Evolutionary conservation across 176 grass and related monocot genomes (phyloP).

Genomic region (Poa annua): DNA sequence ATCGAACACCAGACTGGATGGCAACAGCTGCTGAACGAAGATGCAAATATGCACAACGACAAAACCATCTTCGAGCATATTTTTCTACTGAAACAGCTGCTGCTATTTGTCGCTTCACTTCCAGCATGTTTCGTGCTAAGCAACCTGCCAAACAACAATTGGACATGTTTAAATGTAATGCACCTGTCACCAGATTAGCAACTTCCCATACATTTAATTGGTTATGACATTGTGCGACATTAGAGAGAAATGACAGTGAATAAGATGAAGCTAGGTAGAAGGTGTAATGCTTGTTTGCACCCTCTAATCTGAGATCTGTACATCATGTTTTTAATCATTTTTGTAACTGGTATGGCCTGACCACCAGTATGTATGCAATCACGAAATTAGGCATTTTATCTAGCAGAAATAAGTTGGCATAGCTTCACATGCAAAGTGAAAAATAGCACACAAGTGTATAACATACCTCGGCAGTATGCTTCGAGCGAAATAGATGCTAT

Average conservation of each 20-base stretch:
- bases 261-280: background rate
- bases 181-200: slow-evolving; percentile 3
- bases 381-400: background rate
- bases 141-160: slow-evolving; percentile 55
- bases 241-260: background rate
- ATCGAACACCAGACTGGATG: slow-evolving; percentile 75
- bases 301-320: background rate
- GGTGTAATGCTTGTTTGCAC: background rate
- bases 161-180: slow-evolving; percentile 6
- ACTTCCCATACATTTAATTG: background rate
- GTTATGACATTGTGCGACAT: slow-evolving; percentile 14
- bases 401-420: slow-evolving; percentile 1
- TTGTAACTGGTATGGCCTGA: background rate
- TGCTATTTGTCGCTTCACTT: slow-evolving; percentile 61
- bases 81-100: slow-evolving; percentile 79
- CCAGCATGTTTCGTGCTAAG: slow-evolving; percentile 63
- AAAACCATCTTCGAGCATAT: slow-evolving; percentile 69
- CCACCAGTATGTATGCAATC: background rate
- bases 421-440: background rate
- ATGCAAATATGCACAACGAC: slow-evolving; percentile 54
- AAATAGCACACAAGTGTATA: background rate
- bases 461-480: slow-evolving; percentile 75
- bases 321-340: background rate
- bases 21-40: slow-evolving; percentile 54
- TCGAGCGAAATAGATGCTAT: slow-evolving; percentile 65